Evolutionary conservation across 805 yeast species (phyloP), one percentile per base, ranked within the genome.

Genomic region (Nakazawaea ishiwadae): DNA sequence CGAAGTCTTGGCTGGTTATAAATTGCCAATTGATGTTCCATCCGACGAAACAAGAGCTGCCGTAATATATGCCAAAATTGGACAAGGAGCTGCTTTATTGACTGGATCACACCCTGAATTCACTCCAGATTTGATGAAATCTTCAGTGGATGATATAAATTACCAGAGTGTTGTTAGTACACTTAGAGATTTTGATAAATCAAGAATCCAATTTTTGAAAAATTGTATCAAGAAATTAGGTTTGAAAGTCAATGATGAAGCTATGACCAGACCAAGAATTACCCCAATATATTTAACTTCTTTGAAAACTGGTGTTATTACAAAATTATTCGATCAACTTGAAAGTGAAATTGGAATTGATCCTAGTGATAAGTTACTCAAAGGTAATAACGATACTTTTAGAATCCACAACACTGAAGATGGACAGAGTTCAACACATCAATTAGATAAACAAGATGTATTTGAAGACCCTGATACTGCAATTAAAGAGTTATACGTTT

Each of bases 71-170:
- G 76, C 87, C 51, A 65, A 67, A 8, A 75, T 78, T 3, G 96
- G 95, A 2, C 65, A 73, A 29, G 99, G 99, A 3, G 65, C 63
- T 28, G 96, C 81, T 0, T 60, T 93, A 8, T 68, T 93, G 10
- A 70, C 84, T 11, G 98, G 98, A 0, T 75, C 87, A 0, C 99
- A 93, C 60, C 96, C 96, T 0, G 99, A 93, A 60, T 89, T 81
- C 55, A 68, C 78, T 2, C 82, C 88, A 0, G 56, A 60, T 12
- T 63, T 73, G 12, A 51, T 80, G 48, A 62, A 73, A 46, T 48
- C 55, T 9, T 53, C 58, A 1, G 45, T 43, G 11, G 55, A 44
- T 44, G 65, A 46, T 35, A 60, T 47, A 34, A 56, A 64, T 14
- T 61, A 63, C 37, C 47, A 51, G 5, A 42, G 51, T 0, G 63